phyloP scores from a whole-genome alignment of 306 rosid species.

The Cicer yamashitae region DNA sequence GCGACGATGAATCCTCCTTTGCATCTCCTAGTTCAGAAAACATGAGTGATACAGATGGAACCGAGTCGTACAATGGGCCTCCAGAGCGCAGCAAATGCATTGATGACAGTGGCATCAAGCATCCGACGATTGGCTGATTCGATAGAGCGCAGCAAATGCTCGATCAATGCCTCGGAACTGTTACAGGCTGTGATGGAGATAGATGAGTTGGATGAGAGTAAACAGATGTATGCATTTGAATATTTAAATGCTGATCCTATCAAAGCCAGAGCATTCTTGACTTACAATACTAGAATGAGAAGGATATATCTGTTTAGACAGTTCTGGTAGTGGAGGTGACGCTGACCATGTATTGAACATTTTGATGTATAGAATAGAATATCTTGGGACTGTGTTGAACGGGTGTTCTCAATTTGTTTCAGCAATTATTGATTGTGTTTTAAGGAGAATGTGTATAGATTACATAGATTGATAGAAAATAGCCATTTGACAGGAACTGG shows the following conservation, averaged over 20 bases:
- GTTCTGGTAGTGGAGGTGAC: constrained; percentile 83
- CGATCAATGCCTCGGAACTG: constrained; percentile 63
- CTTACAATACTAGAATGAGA: constrained; percentile 72
- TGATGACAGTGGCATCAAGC: constrained; percentile 72
- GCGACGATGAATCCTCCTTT: constrained; percentile 69
- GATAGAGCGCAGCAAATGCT: constrained; percentile 59
- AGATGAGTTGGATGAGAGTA: constrained; percentile 81
- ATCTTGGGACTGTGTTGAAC: constrained; percentile 15
- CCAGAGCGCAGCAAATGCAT: no score
- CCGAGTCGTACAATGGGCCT: constrained; percentile 66
- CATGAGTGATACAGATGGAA: constrained; percentile 68
- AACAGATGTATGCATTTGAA: constrained; percentile 82
- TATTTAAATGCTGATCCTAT: constrained; percentile 78
- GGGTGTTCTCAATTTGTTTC: not conserved
- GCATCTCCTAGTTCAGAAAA: constrained; percentile 71
- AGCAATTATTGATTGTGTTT: not conserved
- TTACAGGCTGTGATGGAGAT: constrained; percentile 83
- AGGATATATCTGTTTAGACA: constrained; percentile 69
- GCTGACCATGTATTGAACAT: constrained; percentile 27
- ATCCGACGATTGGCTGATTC: constrained; percentile 77
- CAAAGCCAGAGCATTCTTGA: constrained; percentile 78
- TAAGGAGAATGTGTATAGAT: constrained; percentile 1
- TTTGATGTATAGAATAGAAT: constrained; percentile 55
- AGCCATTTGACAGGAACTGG: not conserved
- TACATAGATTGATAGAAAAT: not conserved